phyloP scores from a whole-genome alignment of 169 alveolate species.

The Plasmodium knowlesi region DNA sequence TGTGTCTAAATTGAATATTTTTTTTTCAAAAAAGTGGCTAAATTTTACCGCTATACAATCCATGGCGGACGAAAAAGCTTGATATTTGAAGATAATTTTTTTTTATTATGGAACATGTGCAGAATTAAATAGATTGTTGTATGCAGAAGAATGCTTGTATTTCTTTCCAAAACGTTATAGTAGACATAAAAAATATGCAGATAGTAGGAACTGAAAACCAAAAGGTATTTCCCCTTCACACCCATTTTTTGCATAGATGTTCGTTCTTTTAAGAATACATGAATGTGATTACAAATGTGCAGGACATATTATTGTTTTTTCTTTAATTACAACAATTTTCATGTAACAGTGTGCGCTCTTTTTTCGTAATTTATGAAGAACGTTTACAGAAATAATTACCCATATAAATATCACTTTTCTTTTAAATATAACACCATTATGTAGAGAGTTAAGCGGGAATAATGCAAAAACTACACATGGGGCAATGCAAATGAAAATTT shows the following conservation, averaged over 20 bases:
- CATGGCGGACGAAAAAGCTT: background rate
- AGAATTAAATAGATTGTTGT: background rate
- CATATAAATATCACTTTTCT: background rate
- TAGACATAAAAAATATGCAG: background rate
- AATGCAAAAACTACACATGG: background rate
- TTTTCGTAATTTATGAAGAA: background rate
- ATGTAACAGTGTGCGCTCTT: background rate
- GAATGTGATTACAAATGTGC: background rate
- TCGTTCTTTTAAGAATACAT: background rate
- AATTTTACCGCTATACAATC: background rate
- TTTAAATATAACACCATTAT: background rate
- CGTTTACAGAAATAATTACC: background rate
- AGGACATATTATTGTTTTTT: background rate
- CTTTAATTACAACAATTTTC: background rate
- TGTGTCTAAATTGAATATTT: background rate
- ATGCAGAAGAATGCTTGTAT: background rate
- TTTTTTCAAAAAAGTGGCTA: background rate
- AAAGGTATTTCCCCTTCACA: background rate
- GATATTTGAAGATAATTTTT: background rate
- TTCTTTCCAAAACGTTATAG: background rate
- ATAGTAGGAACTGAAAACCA: slow-evolving; percentile 1
- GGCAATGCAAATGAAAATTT: background rate
- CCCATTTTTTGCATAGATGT: background rate
- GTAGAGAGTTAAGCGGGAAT: background rate
- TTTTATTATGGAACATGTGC: background rate